phyloP scores from a whole-genome alignment of 148 eudicot species.

The Euryodendron excelsum region DNA sequence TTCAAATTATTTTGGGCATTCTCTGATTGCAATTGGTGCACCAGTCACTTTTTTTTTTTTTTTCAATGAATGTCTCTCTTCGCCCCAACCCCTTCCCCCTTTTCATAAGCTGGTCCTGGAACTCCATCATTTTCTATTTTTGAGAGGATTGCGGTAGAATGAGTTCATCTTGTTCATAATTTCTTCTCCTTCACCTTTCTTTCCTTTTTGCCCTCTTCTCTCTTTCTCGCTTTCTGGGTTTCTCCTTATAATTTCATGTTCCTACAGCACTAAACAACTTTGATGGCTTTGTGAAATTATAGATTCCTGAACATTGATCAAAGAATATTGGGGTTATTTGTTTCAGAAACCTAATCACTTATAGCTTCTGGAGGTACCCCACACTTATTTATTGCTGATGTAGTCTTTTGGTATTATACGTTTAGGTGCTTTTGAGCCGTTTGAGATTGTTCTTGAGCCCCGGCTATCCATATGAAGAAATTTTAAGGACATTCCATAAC shows the following conservation, averaged over 20 bases:
- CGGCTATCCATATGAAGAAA: conserved; percentile 90
- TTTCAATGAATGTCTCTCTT: too few species aligned
- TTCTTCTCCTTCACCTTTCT: background rate
- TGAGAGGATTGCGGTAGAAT: too few species aligned
- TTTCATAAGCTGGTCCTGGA: too few species aligned
- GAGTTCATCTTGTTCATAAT: too few species aligned
- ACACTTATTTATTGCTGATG: background rate
- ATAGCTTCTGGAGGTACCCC: background rate
- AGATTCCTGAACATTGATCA: background rate
- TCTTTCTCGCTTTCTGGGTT: background rate
- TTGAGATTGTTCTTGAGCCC: conserved; percentile 84
- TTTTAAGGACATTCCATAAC: conserved; percentile 69
- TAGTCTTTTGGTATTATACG: background rate
- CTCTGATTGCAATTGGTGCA: too few species aligned
- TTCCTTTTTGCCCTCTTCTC: too few species aligned
- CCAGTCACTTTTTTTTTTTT: too few species aligned
- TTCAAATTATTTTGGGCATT: too few species aligned
- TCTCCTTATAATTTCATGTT: background rate
- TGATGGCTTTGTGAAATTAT: background rate
- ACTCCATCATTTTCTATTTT: too few species aligned
- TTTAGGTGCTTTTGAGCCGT: conserved; percentile 83
- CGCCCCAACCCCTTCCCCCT: too few species aligned
- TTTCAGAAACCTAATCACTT: background rate
- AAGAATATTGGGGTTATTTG: background rate
- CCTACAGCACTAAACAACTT: background rate